phyloP scores from a whole-genome alignment of 1,139 yeast species.

The Pneumocystis murina region DNA sequence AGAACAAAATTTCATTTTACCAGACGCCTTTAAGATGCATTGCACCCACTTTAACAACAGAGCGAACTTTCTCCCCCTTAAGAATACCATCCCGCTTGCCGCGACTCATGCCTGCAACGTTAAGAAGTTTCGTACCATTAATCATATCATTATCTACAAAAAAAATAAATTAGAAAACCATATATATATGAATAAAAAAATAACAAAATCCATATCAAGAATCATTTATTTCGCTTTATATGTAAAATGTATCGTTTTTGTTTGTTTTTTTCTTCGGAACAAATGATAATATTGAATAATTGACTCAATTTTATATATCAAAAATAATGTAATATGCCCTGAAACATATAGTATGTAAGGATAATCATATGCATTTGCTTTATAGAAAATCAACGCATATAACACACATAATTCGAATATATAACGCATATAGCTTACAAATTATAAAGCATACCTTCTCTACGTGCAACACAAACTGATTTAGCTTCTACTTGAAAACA shows the following conservation, averaged over 20 bases:
- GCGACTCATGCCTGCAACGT: constrained; percentile 89
- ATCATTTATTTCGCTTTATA: no score
- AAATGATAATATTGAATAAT: no score
- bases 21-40: constrained; percentile 97
- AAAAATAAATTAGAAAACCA: constrained; percentile 20
- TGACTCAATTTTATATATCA: no score
- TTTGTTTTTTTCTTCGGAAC: no score
- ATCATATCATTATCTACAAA: constrained; percentile 63
- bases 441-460: constrained; percentile 33
- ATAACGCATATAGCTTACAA: no score
- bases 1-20: constrained; percentile 21
- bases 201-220: no score
- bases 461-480: constrained; percentile 76
- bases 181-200: background rate
- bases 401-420: no score
- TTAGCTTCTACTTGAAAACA: constrained; percentile 94
- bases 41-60: constrained; percentile 89
- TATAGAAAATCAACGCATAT: no score
- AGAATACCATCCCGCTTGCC: constrained; percentile 91
- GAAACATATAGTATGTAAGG: no score
- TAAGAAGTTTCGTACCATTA: constrained; percentile 81
- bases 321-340: no score
- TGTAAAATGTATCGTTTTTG: no score
- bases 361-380: no score
- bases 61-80: constrained; percentile 74